These are phyloP conservation scores for Chrysosporium keratinophilum DNA, from an alignment of 2,329 filamentous ascomycete genomes.

Conservation along the genomic window DNA sequence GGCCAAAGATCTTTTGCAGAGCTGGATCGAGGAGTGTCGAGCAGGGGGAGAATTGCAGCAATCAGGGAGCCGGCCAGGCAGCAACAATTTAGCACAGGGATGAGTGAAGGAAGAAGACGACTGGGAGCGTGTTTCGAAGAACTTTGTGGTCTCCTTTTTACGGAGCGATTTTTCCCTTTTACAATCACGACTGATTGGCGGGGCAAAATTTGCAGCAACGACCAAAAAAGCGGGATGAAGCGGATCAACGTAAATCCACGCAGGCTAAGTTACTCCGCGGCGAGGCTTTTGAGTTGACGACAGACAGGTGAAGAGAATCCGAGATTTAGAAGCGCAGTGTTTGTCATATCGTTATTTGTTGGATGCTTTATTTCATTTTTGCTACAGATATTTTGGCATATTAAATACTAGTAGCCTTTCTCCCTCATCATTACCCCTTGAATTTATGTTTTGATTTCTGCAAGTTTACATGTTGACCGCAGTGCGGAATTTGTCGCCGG, in stretches of 20 bases:
- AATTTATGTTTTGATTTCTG: neutral
- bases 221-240: neutral
- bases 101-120: neutral
- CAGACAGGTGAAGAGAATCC: too few relatives aligned
- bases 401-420: neutral
- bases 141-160: neutral
- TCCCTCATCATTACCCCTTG: neutral
- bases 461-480: slow-evolving; percentile 73
- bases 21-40: neutral
- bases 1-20: slow-evolving; percentile 13
- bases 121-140: neutral
- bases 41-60: neutral
- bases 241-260: slow-evolving; percentile 1
- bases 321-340: too few relatives aligned
- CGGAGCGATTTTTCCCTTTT: neutral
- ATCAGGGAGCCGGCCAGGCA: neutral
- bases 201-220: slow-evolving; percentile 2
- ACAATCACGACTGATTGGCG: slow-evolving; percentile 9
- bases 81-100: neutral
- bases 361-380: too few relatives aligned
- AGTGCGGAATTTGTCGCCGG: slow-evolving; percentile 83
- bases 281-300: neutral
- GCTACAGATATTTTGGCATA: too few relatives aligned
- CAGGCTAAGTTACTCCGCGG: neutral
- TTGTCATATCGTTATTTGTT: too few relatives aligned